Base-by-base conservation (phyloP, 768 basidiomycete species). In the Rossbeevera mucosa region DNA sequence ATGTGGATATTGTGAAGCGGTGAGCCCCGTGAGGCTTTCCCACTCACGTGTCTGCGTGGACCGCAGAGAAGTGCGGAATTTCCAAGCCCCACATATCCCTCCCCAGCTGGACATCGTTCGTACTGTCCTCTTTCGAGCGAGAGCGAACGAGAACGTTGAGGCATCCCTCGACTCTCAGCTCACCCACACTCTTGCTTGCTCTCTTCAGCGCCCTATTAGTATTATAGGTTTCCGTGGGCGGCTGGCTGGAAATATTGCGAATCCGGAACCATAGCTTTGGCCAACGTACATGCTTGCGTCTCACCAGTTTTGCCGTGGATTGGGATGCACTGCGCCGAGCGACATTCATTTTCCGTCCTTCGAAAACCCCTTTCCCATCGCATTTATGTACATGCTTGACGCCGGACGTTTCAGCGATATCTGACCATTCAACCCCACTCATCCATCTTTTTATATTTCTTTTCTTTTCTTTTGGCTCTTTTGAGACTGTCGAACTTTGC, bases 1-100 rank as follows among this genome's bases (percentile, higher is more conserved):
- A 72, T 51, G 59, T 68, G 31, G 60, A 63, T 5, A 44, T 44
- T 28, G 62, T 59, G 44, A 47, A 31, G 47, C 59, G 60, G 4
- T 65, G 53, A 49, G 38, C 55, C 31, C 31, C 42, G 16, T 28
- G 33, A 40, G 16, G 30, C 40, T 41, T 31, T 20, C 29, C 12
- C 22, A 18, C 20, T 9, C 7, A 21, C 40, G 30, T 53, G 51
- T 38, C 36, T 43, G 38, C 14, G 41, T 30, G 28, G 44, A 21
- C 16, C n/a, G 24, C 49, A 45, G 53, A 44, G 53, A 42, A 40
- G 40, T 53, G 44, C 41, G 50, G 53, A 46, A 50, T 52, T 38
- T 12, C 20, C 40, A 51, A 33, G 36, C 29, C 26, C 44, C 47
- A 36, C 48, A 53, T 51, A 24, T 41, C 51, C 12, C 57, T 56